Evolutionary conservation across 2,329 filamentous ascomycete species (phyloP).

Genomic region (Cladosporium sp.): DNA sequence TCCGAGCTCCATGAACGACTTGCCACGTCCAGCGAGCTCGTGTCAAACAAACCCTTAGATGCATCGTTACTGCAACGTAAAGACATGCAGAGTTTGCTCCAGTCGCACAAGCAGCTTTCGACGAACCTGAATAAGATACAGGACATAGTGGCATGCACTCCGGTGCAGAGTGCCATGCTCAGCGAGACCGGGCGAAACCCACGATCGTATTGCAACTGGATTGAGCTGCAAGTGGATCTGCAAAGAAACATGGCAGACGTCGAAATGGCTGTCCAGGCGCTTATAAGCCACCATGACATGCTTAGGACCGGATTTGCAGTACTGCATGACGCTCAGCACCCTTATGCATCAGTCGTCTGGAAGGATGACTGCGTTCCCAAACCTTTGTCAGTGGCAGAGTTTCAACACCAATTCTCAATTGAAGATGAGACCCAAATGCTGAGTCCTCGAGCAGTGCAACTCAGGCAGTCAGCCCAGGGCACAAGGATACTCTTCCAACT

Average conservation of each 20-base stretch:
- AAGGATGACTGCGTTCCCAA: constrained; percentile 26
- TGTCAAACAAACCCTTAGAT: not conserved
- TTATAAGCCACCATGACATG: constrained; percentile 59
- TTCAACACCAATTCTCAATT: constrained; percentile 19
- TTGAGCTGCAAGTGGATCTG: constrained; percentile 58
- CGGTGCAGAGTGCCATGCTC: constrained; percentile 76
- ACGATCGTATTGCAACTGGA: constrained; percentile 71
- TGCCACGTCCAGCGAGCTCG: not conserved
- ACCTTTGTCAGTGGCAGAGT: not conserved
- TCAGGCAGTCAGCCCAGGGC: constrained; percentile 33
- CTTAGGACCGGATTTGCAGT: constrained; percentile 69
- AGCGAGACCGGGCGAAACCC: constrained; percentile 61
- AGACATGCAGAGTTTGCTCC: not conserved
- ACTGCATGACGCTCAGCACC: constrained; percentile 39
- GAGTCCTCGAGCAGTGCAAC: constrained; percentile 59
- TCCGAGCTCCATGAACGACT: not conserved
- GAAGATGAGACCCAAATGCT: not conserved
- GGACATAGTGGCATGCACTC: constrained; percentile 59
- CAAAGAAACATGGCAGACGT: constrained; percentile 14
- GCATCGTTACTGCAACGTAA: not conserved
- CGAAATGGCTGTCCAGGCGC: constrained; percentile 42
- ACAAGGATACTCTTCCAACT: constrained; percentile 52
- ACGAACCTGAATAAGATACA: constrained; percentile 22
- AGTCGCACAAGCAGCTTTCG: not conserved
- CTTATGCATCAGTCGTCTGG: constrained; percentile 64